These are phyloP conservation scores for Daldinia loculata DNA, from an alignment of 495 filamentous ascomycete genomes.

Conservation along the genomic window DNA sequence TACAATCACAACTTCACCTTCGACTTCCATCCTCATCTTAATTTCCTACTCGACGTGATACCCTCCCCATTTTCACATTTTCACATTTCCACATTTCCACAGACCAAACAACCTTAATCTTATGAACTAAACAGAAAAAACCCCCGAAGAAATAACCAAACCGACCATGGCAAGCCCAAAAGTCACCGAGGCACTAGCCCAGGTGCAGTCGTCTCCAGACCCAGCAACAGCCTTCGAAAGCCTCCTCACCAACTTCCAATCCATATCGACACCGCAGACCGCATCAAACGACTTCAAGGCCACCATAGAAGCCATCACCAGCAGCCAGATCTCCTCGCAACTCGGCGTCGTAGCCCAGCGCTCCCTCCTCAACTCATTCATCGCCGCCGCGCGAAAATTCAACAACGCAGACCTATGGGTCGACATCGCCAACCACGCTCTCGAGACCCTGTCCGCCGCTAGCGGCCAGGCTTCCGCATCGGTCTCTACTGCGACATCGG, in stretches of 20 bases:
- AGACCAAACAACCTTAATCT: background rate
- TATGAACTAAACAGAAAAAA: background rate
- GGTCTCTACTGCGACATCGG: slow-evolving; percentile 39
- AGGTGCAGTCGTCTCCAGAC: slow-evolving; percentile 64
- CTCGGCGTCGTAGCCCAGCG: slow-evolving; percentile 80
- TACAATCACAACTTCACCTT: slow-evolving; percentile 12
- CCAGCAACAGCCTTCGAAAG: slow-evolving; percentile 67
- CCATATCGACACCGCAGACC: slow-evolving; percentile 61
- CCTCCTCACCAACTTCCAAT: slow-evolving; percentile 71
- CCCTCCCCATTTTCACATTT: background rate
- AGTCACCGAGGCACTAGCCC: slow-evolving; percentile 61
- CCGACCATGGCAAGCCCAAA: slow-evolving; percentile 43
- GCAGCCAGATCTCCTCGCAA: slow-evolving; percentile 51
- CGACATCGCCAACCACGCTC: slow-evolving; percentile 72
- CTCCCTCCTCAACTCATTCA: slow-evolving; percentile 73
- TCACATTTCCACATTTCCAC: background rate
- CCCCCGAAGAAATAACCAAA: background rate
- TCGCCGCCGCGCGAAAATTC: slow-evolving; percentile 65
- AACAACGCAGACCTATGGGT: slow-evolving; percentile 68
- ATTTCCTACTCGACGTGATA: background rate
- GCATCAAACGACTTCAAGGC: slow-evolving; percentile 72
- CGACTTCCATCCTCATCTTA: background rate
- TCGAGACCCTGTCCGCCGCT: slow-evolving; percentile 65
- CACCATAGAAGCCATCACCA: slow-evolving; percentile 73
- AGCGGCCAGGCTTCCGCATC: slow-evolving; percentile 53